phyloP scores from a whole-genome alignment of 345 rosid species.

The Euclidium syriacum region DNA sequence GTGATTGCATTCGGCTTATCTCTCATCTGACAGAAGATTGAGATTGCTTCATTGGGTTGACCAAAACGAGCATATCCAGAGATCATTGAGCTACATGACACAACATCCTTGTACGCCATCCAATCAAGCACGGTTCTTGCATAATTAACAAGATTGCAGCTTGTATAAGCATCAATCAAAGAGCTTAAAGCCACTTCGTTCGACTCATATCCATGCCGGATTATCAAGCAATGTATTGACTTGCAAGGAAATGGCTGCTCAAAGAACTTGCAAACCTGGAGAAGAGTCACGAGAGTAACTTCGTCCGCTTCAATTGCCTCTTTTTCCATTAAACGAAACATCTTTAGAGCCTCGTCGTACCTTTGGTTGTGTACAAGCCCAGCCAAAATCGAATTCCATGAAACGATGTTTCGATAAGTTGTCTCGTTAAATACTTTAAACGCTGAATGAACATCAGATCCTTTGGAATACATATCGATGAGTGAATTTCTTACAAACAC shows the following conservation, averaged over 20 bases:
- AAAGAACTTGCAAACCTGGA: slow-evolving; percentile 51
- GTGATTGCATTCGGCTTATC: slow-evolving; percentile 44
- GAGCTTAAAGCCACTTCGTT: slow-evolving; percentile 44
- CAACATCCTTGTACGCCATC: slow-evolving; percentile 39
- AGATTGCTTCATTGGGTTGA: slow-evolving; percentile 47
- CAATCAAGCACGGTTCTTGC: slow-evolving; percentile 42
- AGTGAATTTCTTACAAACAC: slow-evolving; percentile 51
- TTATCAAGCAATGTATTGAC: slow-evolving; percentile 48
- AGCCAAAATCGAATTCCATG: slow-evolving; percentile 64
- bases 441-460: slow-evolving; percentile 43
- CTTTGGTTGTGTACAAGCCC: slow-evolving; percentile 48
- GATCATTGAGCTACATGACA: slow-evolving; percentile 71
- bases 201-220: slow-evolving; percentile 37
- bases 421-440: slow-evolving; percentile 40
- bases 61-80: slow-evolving; percentile 50
- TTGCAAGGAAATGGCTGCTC: slow-evolving; percentile 40
- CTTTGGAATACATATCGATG: slow-evolving; percentile 64
- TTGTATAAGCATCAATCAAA: slow-evolving; percentile 61
- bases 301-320: slow-evolving; percentile 41
- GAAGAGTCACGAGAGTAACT: slow-evolving; percentile 51
- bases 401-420: slow-evolving; percentile 39
- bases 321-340: slow-evolving; percentile 41
- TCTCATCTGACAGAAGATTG: slow-evolving; percentile 46
- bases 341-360: slow-evolving; percentile 39
- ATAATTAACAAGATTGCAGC: slow-evolving; percentile 37